phyloP scores from a whole-genome alignment of 345 rosid species.

The Kandelia obovata region DNA sequence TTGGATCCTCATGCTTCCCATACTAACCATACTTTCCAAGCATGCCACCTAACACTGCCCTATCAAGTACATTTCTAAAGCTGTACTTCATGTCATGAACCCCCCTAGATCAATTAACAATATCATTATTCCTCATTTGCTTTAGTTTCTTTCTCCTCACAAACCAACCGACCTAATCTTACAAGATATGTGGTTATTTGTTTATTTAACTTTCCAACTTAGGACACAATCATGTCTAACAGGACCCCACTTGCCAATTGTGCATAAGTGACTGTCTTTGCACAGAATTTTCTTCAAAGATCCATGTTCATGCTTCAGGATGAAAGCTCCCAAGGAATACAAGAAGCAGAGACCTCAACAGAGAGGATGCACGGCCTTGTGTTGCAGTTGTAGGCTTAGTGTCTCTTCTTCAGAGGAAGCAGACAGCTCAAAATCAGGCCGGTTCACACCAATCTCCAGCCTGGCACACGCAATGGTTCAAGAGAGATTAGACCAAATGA shows the following conservation, averaged over 20 bases:
- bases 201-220: slow-evolving; percentile 8
- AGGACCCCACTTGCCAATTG: slow-evolving; percentile 38
- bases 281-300: slow-evolving; percentile 22
- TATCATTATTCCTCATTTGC: slow-evolving; percentile 37
- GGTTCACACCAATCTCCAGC: slow-evolving; percentile 58
- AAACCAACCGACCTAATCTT: slow-evolving; percentile 35
- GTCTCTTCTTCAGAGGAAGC: slow-evolving; percentile 63
- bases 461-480: slow-evolving; percentile 86
- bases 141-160: slow-evolving; percentile 31
- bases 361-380: slow-evolving; percentile 55
- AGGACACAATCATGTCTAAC: slow-evolving; percentile 50
- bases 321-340: slow-evolving; percentile 34
- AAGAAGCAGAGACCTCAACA: slow-evolving; percentile 44
- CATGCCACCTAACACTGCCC: slow-evolving; percentile 33
- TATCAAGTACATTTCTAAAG: slow-evolving; percentile 24
- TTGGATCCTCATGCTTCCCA: slow-evolving; percentile 17
- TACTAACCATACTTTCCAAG: slow-evolving; percentile 14
- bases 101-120: slow-evolving; percentile 34
- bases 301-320: slow-evolving; percentile 3
- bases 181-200: slow-evolving; percentile 1
- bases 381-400: slow-evolving; percentile 72
- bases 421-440: slow-evolving; percentile 38
- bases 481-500: slow-evolving; percentile 79
- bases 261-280: slow-evolving; percentile 32
- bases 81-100: slow-evolving; percentile 30